Base-by-base conservation (phyloP, 768 basidiomycete species). In the Pisolithus orientalis region DNA sequence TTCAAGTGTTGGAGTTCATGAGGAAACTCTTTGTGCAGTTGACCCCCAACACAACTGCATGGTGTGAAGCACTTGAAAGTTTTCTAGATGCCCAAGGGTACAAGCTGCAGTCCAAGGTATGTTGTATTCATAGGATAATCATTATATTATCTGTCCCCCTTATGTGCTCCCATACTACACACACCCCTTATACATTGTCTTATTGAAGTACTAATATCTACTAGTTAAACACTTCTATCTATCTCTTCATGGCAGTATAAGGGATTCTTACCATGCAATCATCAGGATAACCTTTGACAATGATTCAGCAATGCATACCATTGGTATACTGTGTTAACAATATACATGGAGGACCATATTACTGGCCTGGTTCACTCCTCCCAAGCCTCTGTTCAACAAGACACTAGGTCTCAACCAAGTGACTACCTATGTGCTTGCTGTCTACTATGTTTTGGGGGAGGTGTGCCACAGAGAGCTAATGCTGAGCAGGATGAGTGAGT, bases 1-100 rank as follows among this genome's bases (percentile, higher is more conserved):
- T 70, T n/a, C 58, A 53, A 11, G 55, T 71, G 17, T 47, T 71
- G 27, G 62, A 66, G 38, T 70, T 71, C 16, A 47, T 58, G 21
- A 53, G 25, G 25, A 34, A 24, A 11, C 54, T 60, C 11, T 60
- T 56, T 37, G 31, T 53, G 21, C 42, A 39, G 2, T 47, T 57
- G 39, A 31, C 59, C 27, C 59, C 55, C 32, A 61, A 61, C 38
- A 43, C 34, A 44, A 54, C 59, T 14, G 50, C 57, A 2, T 51
- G 45, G 40, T 54, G 54, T 44, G 25, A 54, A 32, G 53, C 55
- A 13, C 42, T 60, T 13, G 52, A 60, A 51, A 53, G 44, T 6
- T 60, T 59, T 44, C 43, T 61, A n/a, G 47, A 43, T 39, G 40
- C 28, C 10, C 49, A n/a, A n/a, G n/a, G n/a, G n/a, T n/a, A n/a